Base-by-base conservation (phyloP, 768 basidiomycete genomes). In the Clathrus columnatus region DNA sequence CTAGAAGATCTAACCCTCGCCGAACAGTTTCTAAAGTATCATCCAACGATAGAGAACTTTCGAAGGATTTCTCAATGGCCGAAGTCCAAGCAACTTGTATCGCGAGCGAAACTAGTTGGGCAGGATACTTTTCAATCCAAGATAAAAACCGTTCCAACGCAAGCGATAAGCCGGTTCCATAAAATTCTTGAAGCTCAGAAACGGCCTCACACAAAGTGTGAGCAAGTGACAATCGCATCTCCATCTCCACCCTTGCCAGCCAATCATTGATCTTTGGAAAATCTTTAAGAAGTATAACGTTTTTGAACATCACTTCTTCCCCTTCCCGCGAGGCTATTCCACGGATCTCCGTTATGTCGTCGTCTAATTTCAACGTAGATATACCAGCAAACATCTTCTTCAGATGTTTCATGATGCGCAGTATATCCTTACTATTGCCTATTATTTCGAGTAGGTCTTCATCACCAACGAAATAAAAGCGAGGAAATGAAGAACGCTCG, bases 311-410 rank as follows among this genome's bases (percentile, higher is more conserved):
- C 16, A 99, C 88, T 65, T 93, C 87, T 69, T 99, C 96, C 42
- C 95, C 96, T 67, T 99, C 96, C 56, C 91, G 78, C 0, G 96
- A 98, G 11, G 90, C 82, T 85, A 98, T 95, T 51, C 90, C 93
- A 60, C 85, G 84, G 55, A 98, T 94, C 64, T 86, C 81, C 4
- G 90, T 85, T 59, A 88, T 67, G 47, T 93, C 91, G 17, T 92
- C 90, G 65, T 96, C 91, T 24, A 98, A 77, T 62, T 74, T 78
- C 61, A 98, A 77, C 0, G 92, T 93, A 1, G 92, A 86, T 36
- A 99, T 86, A 24, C 96, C 96, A 20, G 96, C 96, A 70, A 99
- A 99, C 96, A 99, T 99, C 79, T 99, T 99, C 76, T 97, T 98
- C 57, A 99, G 77, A 72, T 98, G 96, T 63, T 99, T 99, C 91